These are phyloP conservation scores for Echeveria elegans DNA, from an alignment of 164 flowering plant genomes.

Conservation along the genomic window DNA sequence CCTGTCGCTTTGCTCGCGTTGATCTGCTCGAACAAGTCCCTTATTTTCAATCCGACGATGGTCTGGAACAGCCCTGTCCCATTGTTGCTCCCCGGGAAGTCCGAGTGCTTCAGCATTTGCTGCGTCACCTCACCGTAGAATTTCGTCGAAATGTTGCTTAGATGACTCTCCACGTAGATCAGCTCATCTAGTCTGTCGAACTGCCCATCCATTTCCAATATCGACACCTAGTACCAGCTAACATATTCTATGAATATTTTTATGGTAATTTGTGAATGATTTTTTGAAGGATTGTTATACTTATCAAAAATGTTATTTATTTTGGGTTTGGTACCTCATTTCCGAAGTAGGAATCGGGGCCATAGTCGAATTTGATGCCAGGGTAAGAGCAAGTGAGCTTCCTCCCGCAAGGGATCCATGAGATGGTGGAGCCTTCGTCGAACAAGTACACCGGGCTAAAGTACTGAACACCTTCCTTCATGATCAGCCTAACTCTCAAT, in stretches of 20 bases:
- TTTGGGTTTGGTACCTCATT: conserved; percentile 82
- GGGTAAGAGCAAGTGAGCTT: conserved; percentile 97
- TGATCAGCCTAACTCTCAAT: conserved; percentile 74
- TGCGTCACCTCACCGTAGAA: conserved; percentile 96
- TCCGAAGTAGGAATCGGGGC: conserved; percentile 73
- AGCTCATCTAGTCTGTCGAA: conserved; percentile 95
- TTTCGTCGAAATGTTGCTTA: conserved; percentile 84
- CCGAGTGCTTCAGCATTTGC: conserved; percentile 82
- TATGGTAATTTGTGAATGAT: too few relatives aligned
- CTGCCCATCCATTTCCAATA: conserved; percentile 94
- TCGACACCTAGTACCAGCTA: conserved; percentile 51
- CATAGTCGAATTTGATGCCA: conserved; percentile 86
- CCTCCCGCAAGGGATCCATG: conserved; percentile 98
- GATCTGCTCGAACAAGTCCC: conserved; percentile 82
- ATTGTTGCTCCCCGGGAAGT: conserved; percentile 94
- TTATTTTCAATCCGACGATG: conserved; percentile 72
- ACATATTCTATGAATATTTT: background rate
- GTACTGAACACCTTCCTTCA: conserved; percentile 80
- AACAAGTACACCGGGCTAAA: conserved; percentile 91
- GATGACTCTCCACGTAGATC: conserved; percentile 85
- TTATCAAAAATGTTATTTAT: too few relatives aligned
- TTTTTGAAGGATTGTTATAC: background rate
- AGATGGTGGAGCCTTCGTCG: conserved; percentile 90
- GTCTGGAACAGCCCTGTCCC: conserved; percentile 97
- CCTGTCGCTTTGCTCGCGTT: conserved; percentile 13